These are phyloP conservation scores for Imleria badia DNA, from an alignment of 768 basidiomycete species.

Conservation along the genomic window DNA sequence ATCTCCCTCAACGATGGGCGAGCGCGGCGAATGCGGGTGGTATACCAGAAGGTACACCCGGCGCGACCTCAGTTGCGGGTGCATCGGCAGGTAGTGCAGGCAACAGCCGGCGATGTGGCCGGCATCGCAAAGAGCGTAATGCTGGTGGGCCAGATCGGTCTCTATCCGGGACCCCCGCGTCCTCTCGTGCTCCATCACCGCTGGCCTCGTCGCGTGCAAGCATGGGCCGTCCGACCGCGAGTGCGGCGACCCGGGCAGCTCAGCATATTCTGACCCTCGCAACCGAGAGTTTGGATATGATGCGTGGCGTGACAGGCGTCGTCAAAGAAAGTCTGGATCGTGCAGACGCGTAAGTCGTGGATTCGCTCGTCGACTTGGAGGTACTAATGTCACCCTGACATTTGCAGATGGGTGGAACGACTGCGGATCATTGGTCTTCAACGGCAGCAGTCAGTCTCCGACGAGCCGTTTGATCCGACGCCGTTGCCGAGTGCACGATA, in stretches of 20 bases:
- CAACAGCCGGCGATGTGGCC: conserved; percentile 16
- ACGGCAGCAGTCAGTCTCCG: conserved; percentile 39
- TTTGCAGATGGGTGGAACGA: conserved; percentile 78
- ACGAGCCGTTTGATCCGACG: conserved; percentile 15
- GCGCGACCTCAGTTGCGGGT: conserved; percentile 38
- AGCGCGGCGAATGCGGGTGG: conserved; percentile 34
- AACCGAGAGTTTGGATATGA: conserved; percentile 91
- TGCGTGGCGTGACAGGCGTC: conserved; percentile 83
- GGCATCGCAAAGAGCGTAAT: conserved; percentile 39
- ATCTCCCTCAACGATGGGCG: conserved; percentile 82
- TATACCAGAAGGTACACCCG: conserved; percentile 29
- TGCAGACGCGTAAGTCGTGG: conserved; percentile 70
- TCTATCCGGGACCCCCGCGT: conserved; percentile 29
- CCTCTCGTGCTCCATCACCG: conserved; percentile 38
- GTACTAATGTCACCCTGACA: conserved; percentile 1
- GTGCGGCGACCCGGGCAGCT: conserved; percentile 70
- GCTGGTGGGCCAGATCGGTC: conserved; percentile 36
- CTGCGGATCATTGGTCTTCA: conserved; percentile 76
- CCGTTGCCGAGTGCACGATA: conserved; percentile 7
- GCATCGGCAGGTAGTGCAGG: conserved; percentile 27
- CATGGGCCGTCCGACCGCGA: conserved; percentile 38
- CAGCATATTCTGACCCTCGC: conserved; percentile 81
- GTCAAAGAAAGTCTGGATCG: conserved; percentile 85
- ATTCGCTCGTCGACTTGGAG: not conserved
- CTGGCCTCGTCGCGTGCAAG: conserved; percentile 23